Conservation (phyloP, 352 stramenopile species). For the Elongisporangium prolatum region DNA sequence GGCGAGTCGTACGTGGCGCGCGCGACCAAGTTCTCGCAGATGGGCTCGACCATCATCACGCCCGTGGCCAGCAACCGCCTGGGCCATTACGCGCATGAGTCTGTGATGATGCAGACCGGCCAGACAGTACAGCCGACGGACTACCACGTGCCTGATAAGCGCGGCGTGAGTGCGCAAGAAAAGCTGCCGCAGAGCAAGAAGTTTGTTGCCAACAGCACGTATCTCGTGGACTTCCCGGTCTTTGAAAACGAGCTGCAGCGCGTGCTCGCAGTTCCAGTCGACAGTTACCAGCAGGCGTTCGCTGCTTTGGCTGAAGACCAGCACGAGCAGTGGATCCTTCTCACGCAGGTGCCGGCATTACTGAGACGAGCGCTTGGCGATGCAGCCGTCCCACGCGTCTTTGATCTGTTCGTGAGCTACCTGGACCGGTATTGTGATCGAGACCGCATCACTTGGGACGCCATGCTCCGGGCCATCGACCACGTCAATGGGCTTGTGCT, state of each 20-base stretch:
- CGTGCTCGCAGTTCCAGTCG: constrained; percentile 23
- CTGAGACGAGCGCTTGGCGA: constrained; percentile 37
- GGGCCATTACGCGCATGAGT: constrained; percentile 47
- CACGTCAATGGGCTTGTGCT: constrained; percentile 39
- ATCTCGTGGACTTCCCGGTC: constrained; percentile 54
- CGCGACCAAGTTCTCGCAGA: constrained; percentile 73
- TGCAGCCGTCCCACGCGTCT: constrained; percentile 17
- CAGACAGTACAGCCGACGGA: constrained; percentile 43
- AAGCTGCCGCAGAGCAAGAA: constrained; percentile 27
- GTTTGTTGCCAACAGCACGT: constrained; percentile 59
- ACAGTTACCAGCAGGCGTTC: constrained; percentile 49
- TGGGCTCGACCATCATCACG: constrained; percentile 66
- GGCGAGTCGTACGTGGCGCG: constrained; percentile 63
- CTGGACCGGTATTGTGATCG: constrained; percentile 31
- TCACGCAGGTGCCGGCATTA: constrained; percentile 40
- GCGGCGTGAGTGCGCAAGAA: constrained; percentile 45
- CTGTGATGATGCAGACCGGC: constrained; percentile 34
- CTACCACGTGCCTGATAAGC: constrained; percentile 61
- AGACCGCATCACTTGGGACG: constrained; percentile 48
- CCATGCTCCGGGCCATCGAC: constrained; percentile 30
- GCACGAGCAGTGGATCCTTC: constrained; percentile 40
- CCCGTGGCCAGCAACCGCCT: constrained; percentile 52
- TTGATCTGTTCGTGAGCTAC: constrained; percentile 40
- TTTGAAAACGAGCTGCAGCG: constrained; percentile 44
- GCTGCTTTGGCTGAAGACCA: constrained; percentile 19